phyloP scores from a whole-genome alignment of 805 yeast species.

The Hanseniaspora lindneri region DNA sequence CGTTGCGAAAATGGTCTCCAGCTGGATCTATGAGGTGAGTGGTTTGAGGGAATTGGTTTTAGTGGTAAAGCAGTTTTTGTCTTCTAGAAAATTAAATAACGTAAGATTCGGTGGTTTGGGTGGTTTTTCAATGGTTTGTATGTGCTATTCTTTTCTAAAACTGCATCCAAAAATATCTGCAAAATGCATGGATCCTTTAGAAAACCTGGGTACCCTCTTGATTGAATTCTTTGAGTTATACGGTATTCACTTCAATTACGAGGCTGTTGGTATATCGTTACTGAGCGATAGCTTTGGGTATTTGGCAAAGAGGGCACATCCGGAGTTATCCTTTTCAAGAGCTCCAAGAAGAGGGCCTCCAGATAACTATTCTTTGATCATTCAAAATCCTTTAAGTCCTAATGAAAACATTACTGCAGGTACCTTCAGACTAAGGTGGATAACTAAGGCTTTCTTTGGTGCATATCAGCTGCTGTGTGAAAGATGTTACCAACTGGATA shows the following conservation, averaged over 20 bases:
- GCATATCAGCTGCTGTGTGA: conserved; percentile 69
- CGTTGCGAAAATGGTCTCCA: conserved; percentile 66
- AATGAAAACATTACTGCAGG: conserved; percentile 78
- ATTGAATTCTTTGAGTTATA: conserved; percentile 88
- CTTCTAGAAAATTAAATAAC: conserved; percentile 65
- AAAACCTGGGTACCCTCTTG: conserved; percentile 72
- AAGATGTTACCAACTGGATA: conserved; percentile 61
- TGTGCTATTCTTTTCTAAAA: conserved; percentile 64
- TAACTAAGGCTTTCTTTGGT: conserved; percentile 78
- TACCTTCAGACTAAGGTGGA: conserved; percentile 63
- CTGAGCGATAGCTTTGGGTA: conserved; percentile 42
- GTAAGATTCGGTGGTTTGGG: conserved; percentile 93
- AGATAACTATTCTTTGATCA: conserved; percentile 49
- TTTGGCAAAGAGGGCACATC: conserved; percentile 44
- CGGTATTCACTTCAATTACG: conserved; percentile 82
- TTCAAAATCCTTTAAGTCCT: conserved; percentile 81
- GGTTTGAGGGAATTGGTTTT: conserved; percentile 74
- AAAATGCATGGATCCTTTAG: conserved; percentile 50
- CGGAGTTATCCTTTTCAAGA: conserved; percentile 30
- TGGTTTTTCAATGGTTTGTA: conserved; percentile 83
- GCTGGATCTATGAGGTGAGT: conserved; percentile 62
- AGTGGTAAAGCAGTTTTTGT: conserved; percentile 71
- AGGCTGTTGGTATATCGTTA: conserved; percentile 58
- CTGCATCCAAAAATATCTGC: conserved; percentile 70
- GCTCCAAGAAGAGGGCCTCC: conserved; percentile 28